These are phyloP conservation scores for Euphrasia arctica DNA, from an alignment of 305 asterid species.

Conservation along the genomic window DNA sequence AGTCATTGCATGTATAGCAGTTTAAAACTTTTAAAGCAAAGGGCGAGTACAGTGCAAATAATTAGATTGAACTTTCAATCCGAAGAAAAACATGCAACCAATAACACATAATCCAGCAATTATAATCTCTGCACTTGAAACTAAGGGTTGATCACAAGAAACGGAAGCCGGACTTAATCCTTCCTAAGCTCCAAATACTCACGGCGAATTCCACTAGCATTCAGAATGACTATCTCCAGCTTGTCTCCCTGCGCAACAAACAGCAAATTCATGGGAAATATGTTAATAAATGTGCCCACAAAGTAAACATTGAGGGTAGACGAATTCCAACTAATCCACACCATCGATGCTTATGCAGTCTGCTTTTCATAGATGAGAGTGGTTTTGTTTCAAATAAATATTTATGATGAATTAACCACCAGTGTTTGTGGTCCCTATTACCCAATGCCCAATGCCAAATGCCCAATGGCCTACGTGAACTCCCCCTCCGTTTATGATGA, in stretches of 20 bases:
- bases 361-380: not conserved
- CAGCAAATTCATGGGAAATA: conserved; percentile 3
- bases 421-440: too few species aligned
- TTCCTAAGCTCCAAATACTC: conserved; percentile 86
- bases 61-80: not conserved
- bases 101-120: conserved; percentile 16
- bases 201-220: conserved; percentile 62
- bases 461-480: too few species aligned
- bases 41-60: not conserved
- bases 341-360: not conserved
- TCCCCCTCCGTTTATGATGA: too few species aligned
- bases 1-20: not conserved
- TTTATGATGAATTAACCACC: too few species aligned
- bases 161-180: conserved; percentile 43
- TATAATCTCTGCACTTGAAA: not conserved
- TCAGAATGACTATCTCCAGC: conserved; percentile 72
- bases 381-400: too few species aligned
- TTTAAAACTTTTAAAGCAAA: conserved; percentile 3
- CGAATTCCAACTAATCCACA: not conserved
- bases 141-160: conserved; percentile 6
- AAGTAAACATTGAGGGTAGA: not conserved
- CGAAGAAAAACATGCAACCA: not conserved
- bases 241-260: conserved; percentile 70
- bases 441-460: too few species aligned
- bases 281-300: not conserved